Evolutionary conservation across 192 early-diverging fungal species (phyloP).

Genomic region (Phlyctochytrium arcticum): DNA sequence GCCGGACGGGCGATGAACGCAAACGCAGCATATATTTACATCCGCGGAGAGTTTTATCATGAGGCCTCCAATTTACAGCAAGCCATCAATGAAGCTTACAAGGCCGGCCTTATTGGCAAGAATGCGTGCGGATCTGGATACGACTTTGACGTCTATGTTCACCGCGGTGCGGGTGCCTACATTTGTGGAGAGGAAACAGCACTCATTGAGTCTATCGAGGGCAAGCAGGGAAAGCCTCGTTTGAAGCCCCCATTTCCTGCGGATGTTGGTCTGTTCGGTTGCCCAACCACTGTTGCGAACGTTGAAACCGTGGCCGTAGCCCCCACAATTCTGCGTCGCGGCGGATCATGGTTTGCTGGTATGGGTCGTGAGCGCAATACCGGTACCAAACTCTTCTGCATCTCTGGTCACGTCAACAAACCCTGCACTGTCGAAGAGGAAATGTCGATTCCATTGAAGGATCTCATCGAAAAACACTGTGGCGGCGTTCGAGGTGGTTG

Average conservation of each 20-base stretch:
- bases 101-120: conserved; percentile 95
- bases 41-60: conserved; percentile 95
- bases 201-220: conserved; percentile 69
- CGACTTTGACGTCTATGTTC: conserved; percentile 96
- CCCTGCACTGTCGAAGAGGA: conserved; percentile 98
- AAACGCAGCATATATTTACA: conserved; percentile 97
- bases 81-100: conserved; percentile 97
- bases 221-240: conserved; percentile 98
- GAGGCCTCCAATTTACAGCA: conserved; percentile 89
- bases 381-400: conserved; percentile 97
- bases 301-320: conserved; percentile 99
- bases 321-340: conserved; percentile 87
- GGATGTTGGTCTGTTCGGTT: conserved; percentile 96
- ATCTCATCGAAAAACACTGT: conserved; percentile 92
- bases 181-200: conserved; percentile 94
- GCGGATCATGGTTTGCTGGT: conserved; percentile 89
- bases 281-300: conserved; percentile 99
- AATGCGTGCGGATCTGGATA: conserved; percentile 95
- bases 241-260: conserved; percentile 99
- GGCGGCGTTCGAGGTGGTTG: conserved; percentile 97
- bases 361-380: conserved; percentile 90
- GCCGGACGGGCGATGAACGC: conserved; percentile 97
- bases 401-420: conserved; percentile 97
- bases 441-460: conserved; percentile 93
- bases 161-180: conserved; percentile 96